Evolutionary conservation across 768 basidiomycete genomes (phyloP), one percentile per base, ranked within the genome.

Genomic region (Psilocybe cyanescens): DNA sequence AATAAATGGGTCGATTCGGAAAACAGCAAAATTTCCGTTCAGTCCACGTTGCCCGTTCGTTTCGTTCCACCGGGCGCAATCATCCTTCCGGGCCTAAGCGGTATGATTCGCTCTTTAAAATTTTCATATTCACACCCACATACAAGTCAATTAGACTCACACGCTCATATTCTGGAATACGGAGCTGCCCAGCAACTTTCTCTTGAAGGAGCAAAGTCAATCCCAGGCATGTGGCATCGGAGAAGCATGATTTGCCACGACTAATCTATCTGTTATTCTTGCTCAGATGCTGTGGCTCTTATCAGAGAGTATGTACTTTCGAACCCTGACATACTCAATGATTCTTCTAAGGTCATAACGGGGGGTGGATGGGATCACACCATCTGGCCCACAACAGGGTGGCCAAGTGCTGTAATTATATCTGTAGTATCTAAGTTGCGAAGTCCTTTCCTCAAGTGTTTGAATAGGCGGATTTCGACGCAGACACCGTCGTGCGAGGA

Each of bases 281-380:
- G 3, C 16, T 55, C 31, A 90, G 90, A 89, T 60, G 86, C 89
- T 55, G 83, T 91, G 39, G 76, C 76, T 1, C 82, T 86, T 48
- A 82, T 94, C 39, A 81, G 82, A 55, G 70, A 82, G 19, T 90
- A 85, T 72, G 86, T 94, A 57, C 72, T 85, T 9, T 72, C 79
- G 8, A 81, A 86, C 62, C 82, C 82, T 0, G 86, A 88, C 45
- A 73, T 89, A n/a, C 71, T 77, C 19, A 75, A 77, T 17, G 83
- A 93, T 70, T 81, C 76, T 12, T 78, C 83, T 19, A 83, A 80
- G 64, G 87, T 87, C 72, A 82, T 97, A 14, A 83, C 87, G 57
- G 94, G 94, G 2, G 86, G 90, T 70, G 95, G 95, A 1, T 97
- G 95, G 94, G 92, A 97, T 72, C 95, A 97, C 73, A 96, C 93